Evolutionary conservation across 345 rosid genomes (phyloP), one percentile per base, ranked within the genome.

Genomic region (Populus pruinosa): DNA sequence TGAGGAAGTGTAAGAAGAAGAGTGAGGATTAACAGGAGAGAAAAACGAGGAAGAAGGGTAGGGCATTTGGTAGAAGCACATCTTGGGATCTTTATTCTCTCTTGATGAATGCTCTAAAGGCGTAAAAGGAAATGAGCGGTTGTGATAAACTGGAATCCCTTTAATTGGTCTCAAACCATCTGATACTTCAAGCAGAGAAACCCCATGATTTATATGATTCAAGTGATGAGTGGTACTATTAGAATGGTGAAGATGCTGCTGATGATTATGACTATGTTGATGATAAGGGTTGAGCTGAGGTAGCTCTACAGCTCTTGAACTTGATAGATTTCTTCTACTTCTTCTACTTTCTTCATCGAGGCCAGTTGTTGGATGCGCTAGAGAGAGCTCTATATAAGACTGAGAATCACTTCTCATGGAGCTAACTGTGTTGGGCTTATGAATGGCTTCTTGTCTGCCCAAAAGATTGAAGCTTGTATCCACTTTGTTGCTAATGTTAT

Each of bases 131-230:
- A 89, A 85, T 35, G 91, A 80, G 69, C 91, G 89, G 89, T 83
- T 92, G 79, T 88, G 97, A 81, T 92, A 89, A 6, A 92, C 90
- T 3, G 97, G 97, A 82, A 91, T 89, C 73, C 97, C 97, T 80
- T 89, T 91, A 67, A 92, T 91, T 13, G 97, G 94, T 83, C 91
- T 86, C 63, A 85, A 67, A 64, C 87, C 85, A 31, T 85, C 88
- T n/a, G 85, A 78, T 64, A 73, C 82, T 65, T 82, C 89, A 6
- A 76, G 83, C 5, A 68, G 11, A 3, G 85, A 77, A 76, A 80
- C 84, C 64, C 87, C 87, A 44, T 76, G 80, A 35, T 78, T 71
- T 38, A 78, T 53, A 50, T 77, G 81, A 71, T 78, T 76, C 6
- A 78, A 70, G 39, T 81, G 79, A 31, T 43, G 5, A 29, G 59